Conservation (phyloP, 371 early-diverging fungal species). For the Syncephalastrum contaminatum region DNA sequence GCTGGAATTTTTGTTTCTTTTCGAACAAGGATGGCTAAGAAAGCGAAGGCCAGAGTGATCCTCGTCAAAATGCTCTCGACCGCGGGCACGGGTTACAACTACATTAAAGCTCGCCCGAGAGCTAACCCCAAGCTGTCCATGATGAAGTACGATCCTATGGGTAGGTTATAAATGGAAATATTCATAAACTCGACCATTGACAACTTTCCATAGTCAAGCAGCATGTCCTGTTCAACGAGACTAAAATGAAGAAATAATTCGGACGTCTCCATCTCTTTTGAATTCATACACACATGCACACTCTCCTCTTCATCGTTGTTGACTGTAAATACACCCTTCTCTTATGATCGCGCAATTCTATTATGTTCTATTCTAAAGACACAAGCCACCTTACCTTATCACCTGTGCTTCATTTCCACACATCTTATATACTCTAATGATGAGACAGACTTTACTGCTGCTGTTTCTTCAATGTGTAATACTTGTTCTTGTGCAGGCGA, state of each 20-base stretch:
- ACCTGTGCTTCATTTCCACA: neutral
- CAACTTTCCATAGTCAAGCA: constrained; percentile 52
- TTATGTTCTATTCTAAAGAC: neutral
- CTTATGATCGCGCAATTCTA: too few relatives aligned
- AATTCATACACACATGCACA: neutral
- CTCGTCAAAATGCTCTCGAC: constrained; percentile 78
- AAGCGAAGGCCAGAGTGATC: constrained; percentile 82
- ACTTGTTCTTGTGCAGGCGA: constrained; percentile 15
- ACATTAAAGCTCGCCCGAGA: constrained; percentile 76
- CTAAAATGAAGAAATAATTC: constrained; percentile 66
- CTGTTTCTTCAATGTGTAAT: constrained; percentile 1
- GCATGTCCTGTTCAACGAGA: constrained; percentile 74
- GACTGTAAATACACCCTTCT: too few relatives aligned
- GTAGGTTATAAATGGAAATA: constrained; percentile 29
- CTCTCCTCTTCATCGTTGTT: too few relatives aligned
- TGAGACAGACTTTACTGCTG: neutral
- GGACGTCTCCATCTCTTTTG: neutral
- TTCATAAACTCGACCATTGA: neutral
- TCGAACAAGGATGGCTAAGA: constrained; percentile 67
- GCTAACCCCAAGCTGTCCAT: constrained; percentile 71
- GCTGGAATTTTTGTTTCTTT: neutral
- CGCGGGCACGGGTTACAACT: constrained; percentile 83
- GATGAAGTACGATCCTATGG: constrained; percentile 84
- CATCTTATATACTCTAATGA: too few relatives aligned
- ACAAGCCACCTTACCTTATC: neutral